Conservation (phyloP, 768 basidiomycete species). For the Dentipellis fragilis region DNA sequence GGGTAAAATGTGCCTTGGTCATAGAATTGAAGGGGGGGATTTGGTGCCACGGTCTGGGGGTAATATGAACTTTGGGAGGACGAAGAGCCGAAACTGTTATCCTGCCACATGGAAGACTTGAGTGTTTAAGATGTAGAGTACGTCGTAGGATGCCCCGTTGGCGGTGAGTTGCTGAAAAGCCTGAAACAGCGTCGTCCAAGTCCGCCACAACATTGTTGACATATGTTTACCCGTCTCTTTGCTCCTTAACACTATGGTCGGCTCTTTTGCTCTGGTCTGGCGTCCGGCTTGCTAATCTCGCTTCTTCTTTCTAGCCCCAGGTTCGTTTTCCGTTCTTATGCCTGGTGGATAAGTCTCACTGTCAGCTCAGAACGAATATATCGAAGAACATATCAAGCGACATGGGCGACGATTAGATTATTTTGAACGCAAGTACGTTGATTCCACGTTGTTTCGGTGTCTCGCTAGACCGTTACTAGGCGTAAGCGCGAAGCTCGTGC, state of each 20-base stretch:
- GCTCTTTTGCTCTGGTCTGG: too few relatives aligned
- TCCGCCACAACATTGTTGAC: too few relatives aligned
- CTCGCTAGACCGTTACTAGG: slow-evolving; percentile 27
- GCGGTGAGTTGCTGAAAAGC: too few relatives aligned
- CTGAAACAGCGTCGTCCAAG: too few relatives aligned
- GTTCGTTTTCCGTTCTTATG: slow-evolving; percentile 23
- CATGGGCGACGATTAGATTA: slow-evolving; percentile 95
- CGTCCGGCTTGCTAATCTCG: neutral
- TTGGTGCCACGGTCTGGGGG: slow-evolving; percentile 30
- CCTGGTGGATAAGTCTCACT: neutral
- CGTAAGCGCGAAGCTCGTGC: slow-evolving; percentile 76
- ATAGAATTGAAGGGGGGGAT: slow-evolving; percentile 69
- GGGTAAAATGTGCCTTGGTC: slow-evolving; percentile 55
- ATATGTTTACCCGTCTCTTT: too few relatives aligned
- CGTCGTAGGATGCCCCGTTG: too few relatives aligned
- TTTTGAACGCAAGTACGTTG: slow-evolving; percentile 77
- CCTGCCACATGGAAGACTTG: slow-evolving; percentile 60
- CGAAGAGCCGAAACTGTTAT: slow-evolving; percentile 46
- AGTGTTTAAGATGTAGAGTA: neutral
- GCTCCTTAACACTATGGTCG: too few relatives aligned
- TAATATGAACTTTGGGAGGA: slow-evolving; percentile 56
- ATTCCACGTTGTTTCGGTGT: neutral
- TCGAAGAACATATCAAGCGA: slow-evolving; percentile 96
- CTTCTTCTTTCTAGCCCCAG: slow-evolving; percentile 47
- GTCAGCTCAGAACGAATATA: slow-evolving; percentile 84